A percentile compares a stretch with the other conserved stretches of the same genome.
Evolutionary conservation across 2,329 filamentous ascomycete genomes (phyloP).

Genomic region (Ascochyta clinopodiicola): DNA sequence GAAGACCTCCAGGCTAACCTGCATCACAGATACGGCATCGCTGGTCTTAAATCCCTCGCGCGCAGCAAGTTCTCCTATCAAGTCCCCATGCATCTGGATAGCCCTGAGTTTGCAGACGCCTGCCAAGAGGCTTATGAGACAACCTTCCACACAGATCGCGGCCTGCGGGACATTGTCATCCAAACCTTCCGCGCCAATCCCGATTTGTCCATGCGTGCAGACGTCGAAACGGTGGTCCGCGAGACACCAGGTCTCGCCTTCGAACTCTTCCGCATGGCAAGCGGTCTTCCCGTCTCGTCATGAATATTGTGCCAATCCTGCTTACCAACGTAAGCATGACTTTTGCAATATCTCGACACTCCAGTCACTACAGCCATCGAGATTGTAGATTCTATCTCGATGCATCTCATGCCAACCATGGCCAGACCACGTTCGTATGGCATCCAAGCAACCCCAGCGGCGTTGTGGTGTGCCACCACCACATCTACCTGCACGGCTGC

Average conservation of each 20-base stretch:
- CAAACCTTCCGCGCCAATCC: slow-evolving; percentile 57
- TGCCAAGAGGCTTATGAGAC: slow-evolving; percentile 58
- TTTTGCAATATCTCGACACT: background rate
- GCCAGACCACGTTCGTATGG: background rate
- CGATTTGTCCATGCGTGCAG: slow-evolving; percentile 53
- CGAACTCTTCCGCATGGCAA: slow-evolving; percentile 57
- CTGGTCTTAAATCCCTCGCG: slow-evolving; percentile 55
- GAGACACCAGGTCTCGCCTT: slow-evolving; percentile 56
- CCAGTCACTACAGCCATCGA: background rate
- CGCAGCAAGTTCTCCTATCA: slow-evolving; percentile 56
- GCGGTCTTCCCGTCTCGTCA: slow-evolving; percentile 52
- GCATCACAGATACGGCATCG: slow-evolving; percentile 53
- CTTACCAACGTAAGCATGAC: slow-evolving; percentile 2
- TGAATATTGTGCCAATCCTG: slow-evolving; percentile 18
- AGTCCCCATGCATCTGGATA: slow-evolving; percentile 52
- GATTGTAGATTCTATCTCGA: background rate
- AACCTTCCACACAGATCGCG: slow-evolving; percentile 58
- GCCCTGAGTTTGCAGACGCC: slow-evolving; percentile 55
- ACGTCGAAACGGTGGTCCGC: slow-evolving; percentile 53
- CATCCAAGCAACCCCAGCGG: background rate
- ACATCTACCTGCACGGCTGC: too few species aligned
- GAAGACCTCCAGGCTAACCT: slow-evolving; percentile 30
- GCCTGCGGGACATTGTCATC: slow-evolving; percentile 56
- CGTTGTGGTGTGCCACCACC: too few species aligned
- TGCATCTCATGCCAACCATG: background rate